Percentiles rank a stretch among this genome's conserved stretches.
phyloP scores from a whole-genome alignment of 805 yeast species.

The Pichia thaimueangensis region DNA sequence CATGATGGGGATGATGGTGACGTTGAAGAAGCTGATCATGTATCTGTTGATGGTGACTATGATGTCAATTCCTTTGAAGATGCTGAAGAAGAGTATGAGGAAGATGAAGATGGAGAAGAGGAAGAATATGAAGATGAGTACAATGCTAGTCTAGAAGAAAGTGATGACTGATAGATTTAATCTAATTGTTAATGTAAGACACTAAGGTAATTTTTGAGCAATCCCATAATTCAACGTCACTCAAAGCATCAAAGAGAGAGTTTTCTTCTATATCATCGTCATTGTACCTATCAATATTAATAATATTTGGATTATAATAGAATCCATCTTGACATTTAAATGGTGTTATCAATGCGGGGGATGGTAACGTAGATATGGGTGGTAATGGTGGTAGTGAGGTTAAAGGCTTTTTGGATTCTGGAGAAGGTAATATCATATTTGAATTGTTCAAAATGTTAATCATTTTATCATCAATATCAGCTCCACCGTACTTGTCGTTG shows the following conservation, averaged over 20 bases:
- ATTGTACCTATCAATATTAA: background rate
- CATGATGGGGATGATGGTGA: background rate
- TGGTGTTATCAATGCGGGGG: background rate
- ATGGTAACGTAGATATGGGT: too few species aligned
- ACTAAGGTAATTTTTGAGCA: conserved; percentile 7
- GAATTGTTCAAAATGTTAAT: background rate
- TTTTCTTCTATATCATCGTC: conserved; percentile 6
- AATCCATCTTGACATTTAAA: background rate
- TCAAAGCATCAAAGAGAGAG: conserved; percentile 11
- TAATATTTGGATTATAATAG: background rate
- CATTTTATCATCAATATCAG: background rate
- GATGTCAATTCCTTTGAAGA: conserved; percentile 4
- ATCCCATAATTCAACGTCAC: conserved; percentile 11
- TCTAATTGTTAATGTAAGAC: conserved; percentile 2
- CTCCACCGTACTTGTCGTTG: background rate
- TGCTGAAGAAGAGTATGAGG: conserved; percentile 8
- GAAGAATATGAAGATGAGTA: conserved; percentile 1
- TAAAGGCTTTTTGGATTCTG: background rate
- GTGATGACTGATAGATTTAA: too few species aligned
- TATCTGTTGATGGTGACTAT: conserved; percentile 7
- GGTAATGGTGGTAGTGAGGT: background rate
- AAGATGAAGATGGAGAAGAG: conserved; percentile 1
- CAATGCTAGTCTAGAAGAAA: background rate
- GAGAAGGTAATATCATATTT: background rate
- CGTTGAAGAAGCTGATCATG: conserved; percentile 8